Conservation (phyloP, 2,329 filamentous ascomycete species). For the Penicillium sp. region DNA sequence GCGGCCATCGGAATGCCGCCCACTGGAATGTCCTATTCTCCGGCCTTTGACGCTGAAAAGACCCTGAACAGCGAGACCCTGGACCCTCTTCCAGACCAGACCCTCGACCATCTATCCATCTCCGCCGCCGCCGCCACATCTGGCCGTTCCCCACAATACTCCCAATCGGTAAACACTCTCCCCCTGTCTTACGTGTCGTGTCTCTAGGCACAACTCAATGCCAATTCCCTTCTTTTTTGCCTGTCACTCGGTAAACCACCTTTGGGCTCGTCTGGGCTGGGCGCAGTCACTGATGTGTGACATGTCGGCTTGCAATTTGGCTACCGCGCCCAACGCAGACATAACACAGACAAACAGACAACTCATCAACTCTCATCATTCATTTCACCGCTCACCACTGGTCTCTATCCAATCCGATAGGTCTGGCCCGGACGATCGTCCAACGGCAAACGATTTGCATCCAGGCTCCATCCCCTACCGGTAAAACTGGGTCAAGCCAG, state of each 20-base stretch:
- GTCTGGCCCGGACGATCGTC: conserved; percentile 14
- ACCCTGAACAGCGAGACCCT: neutral
- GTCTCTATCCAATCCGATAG: neutral
- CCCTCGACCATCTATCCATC: neutral
- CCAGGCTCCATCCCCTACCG: conserved; percentile 13
- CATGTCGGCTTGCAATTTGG: neutral
- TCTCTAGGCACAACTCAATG: conserved; percentile 1
- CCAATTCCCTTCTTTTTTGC: conserved; percentile 1
- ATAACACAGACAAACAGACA: neutral
- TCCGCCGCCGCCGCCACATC: conserved; percentile 9
- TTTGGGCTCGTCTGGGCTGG: neutral
- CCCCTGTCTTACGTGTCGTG: conserved; percentile 19
- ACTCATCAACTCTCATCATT: neutral
- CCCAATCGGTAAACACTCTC: conserved; percentile 21
- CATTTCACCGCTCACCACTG: neutral
- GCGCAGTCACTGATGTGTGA: too few species aligned
- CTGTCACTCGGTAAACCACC: too few species aligned
- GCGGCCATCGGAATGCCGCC: conserved; percentile 16
- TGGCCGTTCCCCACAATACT: conserved; percentile 17
- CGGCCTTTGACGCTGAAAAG: neutral
- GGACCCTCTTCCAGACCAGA: neutral
- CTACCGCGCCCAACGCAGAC: neutral
- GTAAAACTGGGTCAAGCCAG: conserved; percentile 1
- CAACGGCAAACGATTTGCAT: conserved; percentile 12
- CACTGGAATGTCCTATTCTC: neutral